Evolutionary conservation across 306 rosid genomes (phyloP), one percentile per base, ranked within the genome.

Genomic region (Rosa multiflora): DNA sequence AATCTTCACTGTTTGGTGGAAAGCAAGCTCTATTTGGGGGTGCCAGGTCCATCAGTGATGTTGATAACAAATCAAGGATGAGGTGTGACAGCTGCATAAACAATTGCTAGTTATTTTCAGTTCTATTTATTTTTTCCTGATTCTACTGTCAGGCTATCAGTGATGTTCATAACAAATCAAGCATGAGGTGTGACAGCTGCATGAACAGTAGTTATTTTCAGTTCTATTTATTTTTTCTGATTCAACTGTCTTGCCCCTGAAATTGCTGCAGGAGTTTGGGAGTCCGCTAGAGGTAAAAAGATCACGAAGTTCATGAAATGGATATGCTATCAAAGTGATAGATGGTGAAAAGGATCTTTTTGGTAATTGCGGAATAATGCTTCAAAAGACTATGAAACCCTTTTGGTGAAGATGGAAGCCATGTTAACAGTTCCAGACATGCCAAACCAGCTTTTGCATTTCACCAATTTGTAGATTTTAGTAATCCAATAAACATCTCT

Each of bases 221-320:
- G 2, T 17, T 53, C 43, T 20, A 11, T 23, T 8, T 29, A 4
- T 15, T 8, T 44, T 3, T 15, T 7, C 77, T 52, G 49, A 70
- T 78, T 48, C 67, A 63, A 53, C 21, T 37, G 9, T 74, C 37
- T 32, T 8, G 8, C 61, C 72, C 78, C 76, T 84, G 29, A 80
- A 80, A 79, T 63, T 76, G 46, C 66, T 73, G 37, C 97, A 91
- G 97, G 92, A 85, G 88, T 82, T 69, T 82, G 84, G 92, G 96
- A 73, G 85, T 95, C 78, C 90, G 89, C 83, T 91, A 87, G 87
- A 58, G 43, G 51, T 39, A 63, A 81, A 81, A 76, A 11, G 42
- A 53, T 48, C 20, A 77, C 61, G 62, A 72, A 56, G 61, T 78
- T 80, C 78, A 53, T 70, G 39, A 69, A 76, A 48, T 26, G 73